Percentiles rank a stretch among this genome's conserved stretches.
Evolutionary conservation across 1,284 basidiomycete species (phyloP).

Genomic region (Lentinula novae-zelandiae): DNA sequence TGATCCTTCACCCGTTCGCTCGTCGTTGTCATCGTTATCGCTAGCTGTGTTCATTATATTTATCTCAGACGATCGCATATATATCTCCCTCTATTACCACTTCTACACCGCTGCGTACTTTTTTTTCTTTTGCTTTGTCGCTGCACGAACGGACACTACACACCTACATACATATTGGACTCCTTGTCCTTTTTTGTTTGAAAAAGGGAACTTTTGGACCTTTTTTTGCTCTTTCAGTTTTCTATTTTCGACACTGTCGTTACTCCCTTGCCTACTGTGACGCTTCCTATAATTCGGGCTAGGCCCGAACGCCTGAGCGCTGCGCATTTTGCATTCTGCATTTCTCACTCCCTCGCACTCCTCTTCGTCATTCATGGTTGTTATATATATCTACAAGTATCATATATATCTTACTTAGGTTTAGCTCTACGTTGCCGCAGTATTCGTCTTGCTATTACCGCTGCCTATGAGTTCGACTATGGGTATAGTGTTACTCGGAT

Average conservation of each 20-base stretch:
- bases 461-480: neutral
- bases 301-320: neutral
- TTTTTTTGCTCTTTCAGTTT: neutral
- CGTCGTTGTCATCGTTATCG: neutral
- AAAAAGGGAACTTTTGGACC: neutral
- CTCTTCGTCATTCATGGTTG: neutral
- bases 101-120: neutral
- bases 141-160: neutral
- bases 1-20: neutral
- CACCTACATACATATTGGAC: neutral
- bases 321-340: too few species aligned
- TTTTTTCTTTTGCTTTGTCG: neutral
- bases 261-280: neutral
- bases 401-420: constrained; percentile 8
- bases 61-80: neutral
- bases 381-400: constrained; percentile 6
- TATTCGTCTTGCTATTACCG: neutral
- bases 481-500: too few species aligned
- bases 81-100: neutral
- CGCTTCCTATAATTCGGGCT: neutral
- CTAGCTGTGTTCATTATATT: neutral
- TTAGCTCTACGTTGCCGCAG: neutral
- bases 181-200: neutral
- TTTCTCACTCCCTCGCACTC: neutral
- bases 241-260: neutral